These are phyloP conservation scores for Claviceps lovelessii DNA, from an alignment of 2,329 filamentous ascomycete species.

Conservation along the genomic window DNA sequence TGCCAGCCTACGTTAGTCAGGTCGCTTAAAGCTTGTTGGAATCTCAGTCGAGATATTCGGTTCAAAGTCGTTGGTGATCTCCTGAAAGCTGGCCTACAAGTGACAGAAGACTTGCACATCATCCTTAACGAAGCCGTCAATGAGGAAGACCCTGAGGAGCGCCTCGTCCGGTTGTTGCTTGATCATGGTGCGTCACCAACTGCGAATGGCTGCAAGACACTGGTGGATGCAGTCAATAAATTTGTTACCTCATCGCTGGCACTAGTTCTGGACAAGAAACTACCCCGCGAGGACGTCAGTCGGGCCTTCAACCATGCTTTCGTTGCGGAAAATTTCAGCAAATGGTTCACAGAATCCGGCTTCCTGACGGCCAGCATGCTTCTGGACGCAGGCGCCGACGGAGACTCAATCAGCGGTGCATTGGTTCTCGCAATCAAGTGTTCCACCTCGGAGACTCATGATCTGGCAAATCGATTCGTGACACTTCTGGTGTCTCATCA, in stretches of 20 bases:
- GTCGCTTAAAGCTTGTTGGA: constrained; percentile 40
- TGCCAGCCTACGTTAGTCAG: constrained; percentile 32
- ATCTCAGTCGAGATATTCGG: constrained; percentile 32
- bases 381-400: constrained; percentile 33
- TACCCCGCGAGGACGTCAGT: constrained; percentile 29
- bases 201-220: constrained; percentile 35
- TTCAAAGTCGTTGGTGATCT: constrained; percentile 35
- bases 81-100: constrained; percentile 34
- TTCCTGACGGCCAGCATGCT: constrained; percentile 33
- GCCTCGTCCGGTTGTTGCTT: constrained; percentile 33
- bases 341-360: constrained; percentile 34
- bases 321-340: constrained; percentile 21
- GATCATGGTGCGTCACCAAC: constrained; percentile 37
- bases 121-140: constrained; percentile 37
- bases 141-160: constrained; percentile 35
- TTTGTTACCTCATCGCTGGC: constrained; percentile 24
- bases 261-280: constrained; percentile 27
- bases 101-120: constrained; percentile 35
- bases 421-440: constrained; percentile 32
- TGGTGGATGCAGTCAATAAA: constrained; percentile 33
- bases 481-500: constrained; percentile 23
- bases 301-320: constrained; percentile 32
- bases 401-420: constrained; percentile 30
- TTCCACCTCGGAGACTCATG: constrained; percentile 22
- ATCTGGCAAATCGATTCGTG: constrained; percentile 32